Base-by-base conservation (phyloP, 2,329 filamentous ascomycete species). In the Cladobotryum mycophilum region DNA sequence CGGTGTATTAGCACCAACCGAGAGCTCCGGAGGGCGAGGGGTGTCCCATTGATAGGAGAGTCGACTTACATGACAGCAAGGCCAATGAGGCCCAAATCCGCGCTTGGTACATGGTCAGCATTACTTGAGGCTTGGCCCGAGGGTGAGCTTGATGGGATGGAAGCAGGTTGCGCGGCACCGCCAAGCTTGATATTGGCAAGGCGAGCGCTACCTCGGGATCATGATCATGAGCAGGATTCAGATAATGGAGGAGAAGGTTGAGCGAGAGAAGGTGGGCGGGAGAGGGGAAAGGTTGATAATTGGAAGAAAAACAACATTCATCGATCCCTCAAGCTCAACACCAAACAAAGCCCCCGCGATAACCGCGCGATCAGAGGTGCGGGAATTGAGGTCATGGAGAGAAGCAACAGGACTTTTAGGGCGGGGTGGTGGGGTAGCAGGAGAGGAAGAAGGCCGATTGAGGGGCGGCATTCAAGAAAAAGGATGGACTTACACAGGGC, bases 41-140 rank as follows among this genome's bases (percentile, higher is more conserved):
- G 8, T 30, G 8, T 30, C 25, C 38, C 33, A 38, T 45, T 46
- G 17, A 35, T 30, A 42, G 56, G 61, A 59, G 54, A 55, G n/a
- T 45, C 46, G 48, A 79, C 78, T 74, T 76, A 81, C 86, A 93
- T 93, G 75, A 93, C 88, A 77, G 88, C 88, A 78, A 93, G 81
- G 82, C 88, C 88, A 71, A 93, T 92, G 69, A 93, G 86, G 80
- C 88, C 88, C 75, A 93, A 85, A 84, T 93, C 88, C 83, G 84
- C 84, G 76, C 85, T 89, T 76, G 69, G 65, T 56, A 65, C 68
- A 74, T 65, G 62, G 76, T 84, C 73, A 83, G 80, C 75, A 81
- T 75, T 67, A 59, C 63, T 68, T 60, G 67, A 57, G 65, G 63
- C 57, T 56, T 58, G 59, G 56, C 49, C 52, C 48, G 60, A 49